Evolutionary conservation across 805 yeast species (phyloP).

Genomic region (Candida hispaniensis): DNA sequence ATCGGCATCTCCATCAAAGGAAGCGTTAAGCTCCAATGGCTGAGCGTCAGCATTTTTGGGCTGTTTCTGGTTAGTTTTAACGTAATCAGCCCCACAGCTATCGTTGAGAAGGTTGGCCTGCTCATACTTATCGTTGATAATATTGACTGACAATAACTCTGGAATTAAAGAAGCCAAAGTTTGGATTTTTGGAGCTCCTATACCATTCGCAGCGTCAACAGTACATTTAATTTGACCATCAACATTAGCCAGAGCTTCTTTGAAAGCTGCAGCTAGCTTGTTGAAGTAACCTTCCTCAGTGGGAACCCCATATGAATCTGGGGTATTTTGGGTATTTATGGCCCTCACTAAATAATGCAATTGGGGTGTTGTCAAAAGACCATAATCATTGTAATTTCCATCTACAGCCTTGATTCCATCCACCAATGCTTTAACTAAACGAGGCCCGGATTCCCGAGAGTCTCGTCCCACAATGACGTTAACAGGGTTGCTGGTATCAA

Average conservation of each 20-base stretch:
- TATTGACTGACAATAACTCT: constrained; percentile 33
- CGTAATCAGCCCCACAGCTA: constrained; percentile 91
- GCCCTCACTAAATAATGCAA: constrained; percentile 76
- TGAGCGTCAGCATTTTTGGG: constrained; percentile 50
- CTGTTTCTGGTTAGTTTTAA: constrained; percentile 73
- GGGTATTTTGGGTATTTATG: constrained; percentile 43
- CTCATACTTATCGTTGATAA: constrained; percentile 43
- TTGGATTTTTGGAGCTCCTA: constrained; percentile 70
- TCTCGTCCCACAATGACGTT: constrained; percentile 68
- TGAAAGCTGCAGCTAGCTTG: constrained; percentile 48
- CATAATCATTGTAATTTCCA: constrained; percentile 43
- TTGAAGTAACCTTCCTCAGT: constrained; percentile 59
- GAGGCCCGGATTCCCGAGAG: constrained; percentile 76
- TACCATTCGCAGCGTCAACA: constrained; percentile 94
- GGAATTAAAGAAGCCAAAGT: constrained; percentile 37
- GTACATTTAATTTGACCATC: constrained; percentile 37
- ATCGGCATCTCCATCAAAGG: constrained; percentile 97
- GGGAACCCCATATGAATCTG: constrained; percentile 45
- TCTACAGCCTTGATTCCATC: constrained; percentile 48
- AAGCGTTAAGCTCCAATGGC: constrained; percentile 49
- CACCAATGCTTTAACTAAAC: constrained; percentile 45
- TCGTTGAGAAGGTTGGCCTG: constrained; percentile 54
- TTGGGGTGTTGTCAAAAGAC: constrained; percentile 85
- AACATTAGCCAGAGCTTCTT: constrained; percentile 31
- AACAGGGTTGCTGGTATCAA: constrained; percentile 37